phyloP scores from a whole-genome alignment of 1,284 basidiomycete species.

The Macrocystidia cucumis region DNA sequence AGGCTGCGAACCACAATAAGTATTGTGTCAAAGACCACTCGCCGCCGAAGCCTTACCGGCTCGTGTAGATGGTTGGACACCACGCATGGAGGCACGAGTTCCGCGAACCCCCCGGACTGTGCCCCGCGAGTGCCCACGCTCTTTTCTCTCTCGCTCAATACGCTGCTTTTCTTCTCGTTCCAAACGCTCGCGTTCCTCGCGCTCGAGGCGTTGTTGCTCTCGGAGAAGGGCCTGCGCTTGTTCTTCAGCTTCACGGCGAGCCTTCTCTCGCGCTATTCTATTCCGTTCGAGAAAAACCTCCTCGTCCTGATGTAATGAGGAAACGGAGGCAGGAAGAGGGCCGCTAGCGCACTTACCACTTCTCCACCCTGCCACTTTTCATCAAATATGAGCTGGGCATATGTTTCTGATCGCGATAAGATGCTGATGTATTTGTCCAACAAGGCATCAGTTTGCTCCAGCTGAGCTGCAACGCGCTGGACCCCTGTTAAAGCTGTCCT shows the following conservation, averaged over 20 bases:
- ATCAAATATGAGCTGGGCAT: conserved; percentile 61
- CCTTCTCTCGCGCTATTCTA: conserved; percentile 35
- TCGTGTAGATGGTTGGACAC: conserved; percentile 27
- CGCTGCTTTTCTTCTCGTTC: conserved; percentile 41
- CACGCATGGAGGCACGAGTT: conserved; percentile 39
- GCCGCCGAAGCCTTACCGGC: conserved; percentile 16
- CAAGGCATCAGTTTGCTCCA: conserved; percentile 62
- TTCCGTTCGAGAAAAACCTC: conserved; percentile 45
- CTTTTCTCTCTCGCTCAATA: conserved; percentile 31
- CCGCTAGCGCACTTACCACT: conserved; percentile 35
- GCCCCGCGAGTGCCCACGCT: conserved; percentile 28
- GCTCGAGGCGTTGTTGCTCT: conserved; percentile 40
- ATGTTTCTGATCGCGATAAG: conserved; percentile 60
- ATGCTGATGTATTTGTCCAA: conserved; percentile 66
- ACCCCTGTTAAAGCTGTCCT: not conserved
- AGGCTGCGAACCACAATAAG: too few species aligned
- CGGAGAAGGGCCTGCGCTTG: conserved; percentile 34
- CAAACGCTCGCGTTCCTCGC: conserved; percentile 41
- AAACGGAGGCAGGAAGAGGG: conserved; percentile 3
- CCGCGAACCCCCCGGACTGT: conserved; percentile 48
- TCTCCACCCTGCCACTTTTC: conserved; percentile 68
- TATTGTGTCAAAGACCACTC: not conserved
- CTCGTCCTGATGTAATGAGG: conserved; percentile 34
- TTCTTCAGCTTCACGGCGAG: conserved; percentile 42
- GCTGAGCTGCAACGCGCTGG: conserved; percentile 55